Evolutionary conservation across 2,329 filamentous ascomycete genomes (phyloP), one percentile per base, ranked within the genome.

Genomic region (Alternaria ventricosa): DNA sequence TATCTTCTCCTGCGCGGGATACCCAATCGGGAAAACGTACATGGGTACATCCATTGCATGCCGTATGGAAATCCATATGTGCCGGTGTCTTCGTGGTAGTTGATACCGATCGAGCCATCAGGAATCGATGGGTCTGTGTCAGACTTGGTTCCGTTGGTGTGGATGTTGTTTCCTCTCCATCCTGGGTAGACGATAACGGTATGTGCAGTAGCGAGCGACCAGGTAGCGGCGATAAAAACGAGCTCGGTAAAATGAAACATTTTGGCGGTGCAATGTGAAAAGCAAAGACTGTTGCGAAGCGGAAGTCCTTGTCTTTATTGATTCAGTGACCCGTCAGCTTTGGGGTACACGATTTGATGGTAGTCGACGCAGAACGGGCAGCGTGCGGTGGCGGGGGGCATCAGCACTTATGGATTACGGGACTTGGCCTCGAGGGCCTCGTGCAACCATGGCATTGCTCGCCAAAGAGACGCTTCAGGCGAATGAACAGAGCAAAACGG

Each of bases 1-100:
- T 25, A 50, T 33, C 20, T 18, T 33, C 15, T 41, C 23, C 25
- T 20, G 30, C 30, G 18, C 18, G 23, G 13, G 10, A 33, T 9
- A 22, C 30, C 5, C 8, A 22, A 15, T 20, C 57, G 23, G 27
- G 36, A 45, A n/a, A 11, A 84, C 92, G 83, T 84, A 97, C 94
- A 97, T 80, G 94, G 94, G 84, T 97, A 97, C 79, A 90, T 89
- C 94, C 94, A 97, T 83, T 97, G 92, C 92, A 96, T 95, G 82
- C 94, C 94, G 71, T 92, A 97, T 2, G 94, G 94, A 71, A 88
- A 96, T 1, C 82, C 75, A 18, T 77, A 74, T 15, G 83, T 82
- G 22, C 81, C 82, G 57, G 85, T 85, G 18, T 81, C 82, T 56
- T 86, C 85, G 23, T 71, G 65, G 36, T 75, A 78, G 59, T 79